These are phyloP conservation scores for Cardamine chenopodiifolia DNA, from an alignment of 345 rosid genomes.

Conservation along the genomic window DNA sequence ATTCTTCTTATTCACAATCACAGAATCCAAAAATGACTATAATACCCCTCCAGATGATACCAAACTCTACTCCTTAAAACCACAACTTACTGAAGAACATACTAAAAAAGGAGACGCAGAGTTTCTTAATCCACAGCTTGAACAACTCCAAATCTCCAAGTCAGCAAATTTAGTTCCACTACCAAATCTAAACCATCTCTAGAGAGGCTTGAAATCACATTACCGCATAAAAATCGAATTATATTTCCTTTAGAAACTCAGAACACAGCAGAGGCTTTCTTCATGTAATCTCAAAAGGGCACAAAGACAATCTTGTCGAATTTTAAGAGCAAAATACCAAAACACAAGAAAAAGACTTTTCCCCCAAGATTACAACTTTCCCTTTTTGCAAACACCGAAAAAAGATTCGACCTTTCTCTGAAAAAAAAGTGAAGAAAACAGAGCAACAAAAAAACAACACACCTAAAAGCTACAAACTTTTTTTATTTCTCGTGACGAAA, in stretches of 20 bases:
- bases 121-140: conserved; percentile 27
- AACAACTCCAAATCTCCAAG: conserved; percentile 15
- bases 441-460: conserved; percentile 13
- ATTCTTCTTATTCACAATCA: conserved; percentile 11
- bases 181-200: conserved; percentile 34
- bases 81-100: conserved; percentile 25
- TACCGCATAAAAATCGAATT: not conserved
- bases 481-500: conserved; percentile 22
- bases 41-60: conserved; percentile 12
- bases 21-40: conserved; percentile 36
- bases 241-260: not conserved
- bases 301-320: conserved; percentile 45
- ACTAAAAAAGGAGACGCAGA: conserved; percentile 5
- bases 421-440: not conserved
- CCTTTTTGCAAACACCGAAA: conserved; percentile 44
- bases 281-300: conserved; percentile 44
- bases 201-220: conserved; percentile 32
- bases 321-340: conserved; percentile 53
- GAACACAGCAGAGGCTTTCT: conserved; percentile 19
- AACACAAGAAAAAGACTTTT: conserved; percentile 54
- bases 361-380: conserved; percentile 64
- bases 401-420: conserved; percentile 52
- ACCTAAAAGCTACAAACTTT: conserved; percentile 34
- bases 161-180: not conserved
- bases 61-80: conserved; percentile 21